Conservation (phyloP, 371 early-diverging fungal genomes). For the Mortierella polycephala region DNA sequence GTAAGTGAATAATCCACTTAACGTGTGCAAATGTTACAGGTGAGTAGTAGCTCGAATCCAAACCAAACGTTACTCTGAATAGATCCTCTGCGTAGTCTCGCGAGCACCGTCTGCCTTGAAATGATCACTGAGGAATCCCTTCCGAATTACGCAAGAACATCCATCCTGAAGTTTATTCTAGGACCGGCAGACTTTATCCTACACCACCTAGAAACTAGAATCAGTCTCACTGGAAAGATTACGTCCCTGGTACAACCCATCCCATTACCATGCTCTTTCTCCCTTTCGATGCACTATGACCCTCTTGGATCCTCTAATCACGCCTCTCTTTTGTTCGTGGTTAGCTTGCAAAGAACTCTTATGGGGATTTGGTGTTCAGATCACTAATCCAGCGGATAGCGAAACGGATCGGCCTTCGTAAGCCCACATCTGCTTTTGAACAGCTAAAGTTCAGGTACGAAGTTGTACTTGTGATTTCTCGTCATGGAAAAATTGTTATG, state of each 20-base stretch:
- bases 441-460: constrained; percentile 24
- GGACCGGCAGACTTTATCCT: constrained; percentile 42
- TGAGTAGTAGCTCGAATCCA: neutral
- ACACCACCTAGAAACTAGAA: constrained; percentile 35
- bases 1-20: constrained; percentile 9
- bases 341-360: constrained; percentile 22
- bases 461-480: neutral
- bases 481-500: no score
- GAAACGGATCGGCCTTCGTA: constrained; percentile 15
- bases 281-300: neutral
- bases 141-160: constrained; percentile 22
- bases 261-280: no score
- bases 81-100: constrained; percentile 40
- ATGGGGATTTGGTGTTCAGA: constrained; percentile 32
- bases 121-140: constrained; percentile 11
- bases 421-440: constrained; percentile 9
- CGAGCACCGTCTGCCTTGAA: constrained; percentile 18
- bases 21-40: no score
- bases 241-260: constrained; percentile 10
- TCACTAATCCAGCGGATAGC: constrained; percentile 17
- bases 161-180: constrained; percentile 25
- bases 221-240: constrained; percentile 22
- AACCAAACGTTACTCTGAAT: neutral
- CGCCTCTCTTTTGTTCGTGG: neutral
- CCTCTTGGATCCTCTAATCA: neutral